Base-by-base conservation (phyloP, 352 stramenopile species). In the Pythium sukuiense region DNA sequence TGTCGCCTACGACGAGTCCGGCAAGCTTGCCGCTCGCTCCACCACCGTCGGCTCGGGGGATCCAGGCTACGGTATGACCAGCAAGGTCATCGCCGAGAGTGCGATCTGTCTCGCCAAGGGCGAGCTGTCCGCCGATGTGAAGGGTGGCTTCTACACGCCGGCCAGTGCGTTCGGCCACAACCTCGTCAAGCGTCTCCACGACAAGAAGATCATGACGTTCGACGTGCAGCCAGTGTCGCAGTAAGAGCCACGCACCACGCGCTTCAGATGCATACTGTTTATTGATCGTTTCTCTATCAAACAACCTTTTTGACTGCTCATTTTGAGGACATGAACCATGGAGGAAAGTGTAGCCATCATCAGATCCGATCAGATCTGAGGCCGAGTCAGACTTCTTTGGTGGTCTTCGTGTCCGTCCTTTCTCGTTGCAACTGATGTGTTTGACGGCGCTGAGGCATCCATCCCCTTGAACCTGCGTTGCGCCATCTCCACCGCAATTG, bases 61-160 rank as follows among this genome's bases (percentile, higher is more conserved):
- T 55, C 82, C 82, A 6, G 80, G 82, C 35, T 90, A 90, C 64
- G 61, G 66, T 35, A 71, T 89, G 37, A 89, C 82, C 48, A 80
- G 71, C 41, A 72, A 74, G 26, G 52, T 90, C 8, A 82, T 89
- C 49, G 73, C 78, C 24, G 80, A 90, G 69, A 85, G 76, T 55
- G 80, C 75, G 7, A 80, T 90, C 55, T 83, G 77, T 41, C 68
- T 89, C 45, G 75, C 73, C 52, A 90, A 90, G 61, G 56, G 69
- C 53, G 78, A 90, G 49, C 35, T 41, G 6, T 71, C 80, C n/a
- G 30, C 59, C 3, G 41, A 63, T 1, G 49, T 78, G 6, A 39
- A 32, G 29, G 83, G 83, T 41, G 83, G 83, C 41, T 89, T 91
- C 49, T 84, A 82, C 70, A 90, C 82, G 20, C 74, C 82, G 4